Evolutionary conservation across 208 protist genomes (phyloP), one percentile per base, ranked within the genome.

Genomic region (Leptomonas pyrrhocoris): DNA sequence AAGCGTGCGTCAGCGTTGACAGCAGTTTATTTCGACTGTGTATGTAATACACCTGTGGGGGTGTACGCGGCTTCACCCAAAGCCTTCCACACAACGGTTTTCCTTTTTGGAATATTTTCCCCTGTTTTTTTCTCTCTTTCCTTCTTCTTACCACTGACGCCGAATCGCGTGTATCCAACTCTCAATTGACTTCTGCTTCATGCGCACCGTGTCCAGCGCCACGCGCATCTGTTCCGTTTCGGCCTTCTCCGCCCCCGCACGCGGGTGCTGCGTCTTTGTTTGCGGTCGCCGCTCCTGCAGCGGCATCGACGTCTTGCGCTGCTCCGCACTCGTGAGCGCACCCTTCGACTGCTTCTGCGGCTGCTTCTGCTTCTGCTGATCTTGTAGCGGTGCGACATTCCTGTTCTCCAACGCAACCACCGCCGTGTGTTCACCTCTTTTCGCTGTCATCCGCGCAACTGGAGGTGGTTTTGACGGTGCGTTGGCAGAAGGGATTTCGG

Each of bases 131-230:
- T 48, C 9, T 38, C 34, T 38, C 7, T 9, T 38, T 38, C 34
- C 9, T 38, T 38, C 9, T 38, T 38, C 34, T 38, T 48, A 55
- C 45, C 46, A 43, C 36, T 55, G 38, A 15, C 34, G 4, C 23
- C 21, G 48, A 34, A 73, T 13, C 28, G 56, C 68, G 1, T 16
- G 25, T 0, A 81, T 65, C 75, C 75, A 81, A 2, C 7, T 72
- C n/a, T 81, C 62, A 40, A 81, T 81, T 3, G 69, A 62, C 23
- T 70, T 53, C 16, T 74, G 57, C 69, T 81, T 81, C 3, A 57
- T 56, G 42, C 53, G 43, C 8, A 74, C 46, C 2, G 75, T 76
- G 42, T 74, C 59, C 15, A 74, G 50, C 2, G 68, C 68, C 28
- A 54, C 68, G 1, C 42, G 68, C 30, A 46, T 11, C 38, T 50